Evolutionary conservation across 2,329 filamentous ascomycete species (phyloP).

Genomic region (Plectosphaerella plurivora): DNA sequence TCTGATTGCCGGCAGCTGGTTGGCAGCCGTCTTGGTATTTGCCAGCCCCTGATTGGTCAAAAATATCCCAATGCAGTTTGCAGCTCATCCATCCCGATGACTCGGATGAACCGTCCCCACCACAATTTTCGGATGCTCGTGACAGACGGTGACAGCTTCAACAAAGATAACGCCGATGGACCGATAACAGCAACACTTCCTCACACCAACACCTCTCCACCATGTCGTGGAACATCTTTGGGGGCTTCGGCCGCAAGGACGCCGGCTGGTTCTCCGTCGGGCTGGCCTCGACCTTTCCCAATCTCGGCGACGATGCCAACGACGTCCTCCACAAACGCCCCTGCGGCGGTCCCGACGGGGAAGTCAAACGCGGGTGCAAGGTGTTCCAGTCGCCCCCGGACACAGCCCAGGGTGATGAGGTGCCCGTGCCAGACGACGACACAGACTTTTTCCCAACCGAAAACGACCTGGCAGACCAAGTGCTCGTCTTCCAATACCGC

Average conservation of each 20-base stretch:
- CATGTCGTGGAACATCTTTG: constrained; percentile 14
- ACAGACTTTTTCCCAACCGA: constrained; percentile 19
- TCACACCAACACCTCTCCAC: not conserved
- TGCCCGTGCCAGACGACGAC: constrained; percentile 28
- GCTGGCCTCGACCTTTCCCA: constrained; percentile 49
- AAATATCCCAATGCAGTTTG: no score
- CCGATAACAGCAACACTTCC: not conserved
- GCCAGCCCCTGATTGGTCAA: no score
- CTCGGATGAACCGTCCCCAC: no score
- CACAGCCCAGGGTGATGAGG: constrained; percentile 29
- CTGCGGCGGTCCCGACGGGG: constrained; percentile 23
- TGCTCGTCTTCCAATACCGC: constrained; percentile 61
- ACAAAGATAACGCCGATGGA: not conserved
- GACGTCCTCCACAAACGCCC: constrained; percentile 28
- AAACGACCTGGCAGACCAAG: constrained; percentile 49
- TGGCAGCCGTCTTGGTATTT: no score
- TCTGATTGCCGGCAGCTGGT: no score
- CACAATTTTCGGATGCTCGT: no score
- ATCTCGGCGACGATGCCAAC: constrained; percentile 37
- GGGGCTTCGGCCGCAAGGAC: constrained; percentile 15
- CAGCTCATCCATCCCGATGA: no score
- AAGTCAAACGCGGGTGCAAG: constrained; percentile 52
- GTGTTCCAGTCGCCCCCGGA: constrained; percentile 46
- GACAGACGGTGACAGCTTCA: no score
- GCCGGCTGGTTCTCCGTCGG: constrained; percentile 51